Conservation (phyloP, 495 filamentous ascomycete species). For the Tetracladium setigerum region DNA sequence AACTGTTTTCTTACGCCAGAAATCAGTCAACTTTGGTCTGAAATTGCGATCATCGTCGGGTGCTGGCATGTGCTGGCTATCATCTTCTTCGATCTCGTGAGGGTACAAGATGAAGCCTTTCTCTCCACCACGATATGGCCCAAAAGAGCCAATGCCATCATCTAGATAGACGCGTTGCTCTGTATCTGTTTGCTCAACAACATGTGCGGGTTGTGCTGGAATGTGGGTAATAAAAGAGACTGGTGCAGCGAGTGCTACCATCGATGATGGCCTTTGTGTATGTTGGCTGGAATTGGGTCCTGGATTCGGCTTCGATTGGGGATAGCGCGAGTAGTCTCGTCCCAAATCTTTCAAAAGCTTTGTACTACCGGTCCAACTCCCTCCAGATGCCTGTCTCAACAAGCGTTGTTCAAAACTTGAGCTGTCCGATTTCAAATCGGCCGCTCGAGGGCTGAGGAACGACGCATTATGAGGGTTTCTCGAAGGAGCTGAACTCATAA, state of each 20-base stretch:
- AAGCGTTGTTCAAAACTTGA: conserved; percentile 8
- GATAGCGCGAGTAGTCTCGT: conserved; percentile 39
- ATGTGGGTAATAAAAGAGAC: conserved; percentile 22
- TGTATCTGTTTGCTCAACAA: conserved; percentile 13
- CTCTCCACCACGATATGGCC: conserved; percentile 20
- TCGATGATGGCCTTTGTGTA: neutral
- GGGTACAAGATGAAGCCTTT: conserved; percentile 32
- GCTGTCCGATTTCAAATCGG: neutral
- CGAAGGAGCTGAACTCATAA: no score
- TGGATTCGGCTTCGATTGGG: conserved; percentile 6
- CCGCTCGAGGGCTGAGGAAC: no score
- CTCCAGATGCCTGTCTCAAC: conserved; percentile 7
- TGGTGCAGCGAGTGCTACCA: no score
- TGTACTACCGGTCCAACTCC: conserved; percentile 6
- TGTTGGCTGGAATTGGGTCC: neutral
- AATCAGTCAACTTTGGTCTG: conserved; percentile 31
- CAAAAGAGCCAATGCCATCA: conserved; percentile 31
- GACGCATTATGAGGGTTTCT: no score
- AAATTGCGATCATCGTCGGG: conserved; percentile 36
- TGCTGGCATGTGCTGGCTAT: conserved; percentile 39
- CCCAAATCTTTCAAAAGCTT: conserved; percentile 31
- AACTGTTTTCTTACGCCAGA: conserved; percentile 30
- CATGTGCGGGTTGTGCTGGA: conserved; percentile 9
- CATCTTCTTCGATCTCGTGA: conserved; percentile 39
- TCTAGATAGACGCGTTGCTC: conserved; percentile 30